Base-by-base conservation (phyloP, 306 rosid species). In the Ochetophila trinervis region DNA sequence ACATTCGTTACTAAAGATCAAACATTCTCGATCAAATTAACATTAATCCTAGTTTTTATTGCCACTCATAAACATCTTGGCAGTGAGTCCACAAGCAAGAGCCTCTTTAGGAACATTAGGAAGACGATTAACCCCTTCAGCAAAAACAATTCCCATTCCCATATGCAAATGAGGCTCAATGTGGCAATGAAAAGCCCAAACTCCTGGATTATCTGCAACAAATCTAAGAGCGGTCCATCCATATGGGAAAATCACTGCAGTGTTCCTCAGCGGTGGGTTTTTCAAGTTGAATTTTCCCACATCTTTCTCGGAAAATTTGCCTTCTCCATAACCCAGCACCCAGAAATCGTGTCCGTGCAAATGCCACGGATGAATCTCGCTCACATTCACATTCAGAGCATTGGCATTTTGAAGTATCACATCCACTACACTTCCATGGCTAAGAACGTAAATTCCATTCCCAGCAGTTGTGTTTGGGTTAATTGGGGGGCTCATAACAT, bases 291-390 rank as follows among this genome's bases (percentile, higher is more conserved):
- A 69, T 3, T 42, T 71, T 18, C 16, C 70, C 72, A 52, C 87
- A 32, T 85, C 86, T 0, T 69, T 71, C 0, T 4, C 15, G 1
- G 67, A 60, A 37, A 88, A 91, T 67, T 69, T 91, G 9, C 96
- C 97, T 0, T 88, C 97, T 12, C 97, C 97, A 5, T 85, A 91
- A 0, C 87, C 96, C 62, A 91, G 62, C 9, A 91, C 88, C 97
- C 97, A 91, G 23, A 91, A 91, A 19, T 91, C 91, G 57, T 88
- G 98, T 0, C 98, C 98, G 55, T 91, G 98, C 60, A 91, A 72
- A 69, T 91, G 96, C 96, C 96, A 91, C 0, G 98, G 98, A 53
- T 91, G 98, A 16, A 82, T 87, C 52, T 91, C 96, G 63, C 96
- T 91, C 0, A 52, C 73, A 3, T 76, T 87, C 0, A 20, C 71